Evolutionary conservation across 1,284 basidiomycete species (phyloP), one percentile per base, ranked within the genome.

Genomic region (Ustilago vetiveriae): DNA sequence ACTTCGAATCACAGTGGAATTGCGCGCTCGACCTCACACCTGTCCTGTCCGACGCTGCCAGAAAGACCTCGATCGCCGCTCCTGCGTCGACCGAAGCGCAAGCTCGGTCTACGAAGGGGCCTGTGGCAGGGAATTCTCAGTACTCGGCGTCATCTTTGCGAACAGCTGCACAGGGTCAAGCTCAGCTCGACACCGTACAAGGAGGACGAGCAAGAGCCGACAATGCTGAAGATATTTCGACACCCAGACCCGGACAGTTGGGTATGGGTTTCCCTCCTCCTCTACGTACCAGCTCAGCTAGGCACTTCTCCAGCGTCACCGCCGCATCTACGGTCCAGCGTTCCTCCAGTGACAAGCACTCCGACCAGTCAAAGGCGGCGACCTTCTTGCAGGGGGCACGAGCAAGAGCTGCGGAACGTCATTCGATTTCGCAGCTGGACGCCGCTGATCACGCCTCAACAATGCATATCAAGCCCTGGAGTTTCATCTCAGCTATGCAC

Each of bases 1-100:
- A 59, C 29, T 71, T 71, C 13, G 57, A 65, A 14, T 71, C 68
- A 7, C 63, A 62, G 63, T 71, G 68, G 68, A 71, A 66, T 27
- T 71, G 68, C 17, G 43, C 40, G 2, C 54, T 71, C 3, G 68
- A 71, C 24, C 53, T 71, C 5, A 37, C 54, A 9, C 38, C 65
- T 5, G 50, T 68, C 19, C 23, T 63, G 30, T 37, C 54, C 16
- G 50, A 54, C 48, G 65, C 50, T 22, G 36, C 36, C 4, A 67
- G 55, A 49, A 40, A 42, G 40, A 24, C 24, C 3, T 16, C 26
- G 10, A 51, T 67, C 35, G 38, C 51, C 14, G 44, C 22, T 11
- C 41, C 19, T 6, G 6, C 23, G 13, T 9, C 29, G 16, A 32
- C 21, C n/a, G n/a, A n/a, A n/a, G n/a, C n/a, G n/a, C n/a, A n/a